Conservation (phyloP, 768 basidiomycete species). For the Podaxis sp. region DNA sequence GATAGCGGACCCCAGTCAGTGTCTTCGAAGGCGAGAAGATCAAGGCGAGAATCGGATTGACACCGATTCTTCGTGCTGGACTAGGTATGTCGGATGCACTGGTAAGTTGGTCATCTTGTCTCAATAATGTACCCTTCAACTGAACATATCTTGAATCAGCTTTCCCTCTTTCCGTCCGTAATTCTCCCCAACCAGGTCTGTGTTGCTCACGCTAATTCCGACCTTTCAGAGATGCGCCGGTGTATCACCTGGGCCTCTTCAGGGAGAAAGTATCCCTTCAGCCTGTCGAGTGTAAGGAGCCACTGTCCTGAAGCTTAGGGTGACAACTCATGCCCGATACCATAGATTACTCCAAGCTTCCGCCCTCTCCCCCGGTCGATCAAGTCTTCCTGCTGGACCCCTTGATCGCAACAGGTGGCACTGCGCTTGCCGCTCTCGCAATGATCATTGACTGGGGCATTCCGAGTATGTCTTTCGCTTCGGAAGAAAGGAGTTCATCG, state of each 20-base stretch:
- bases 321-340: background rate
- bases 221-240: slow-evolving; percentile 61
- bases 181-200: too few species aligned
- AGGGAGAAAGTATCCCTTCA: slow-evolving; percentile 85
- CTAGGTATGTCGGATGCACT: slow-evolving; percentile 91
- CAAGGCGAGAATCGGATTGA: slow-evolving; percentile 78
- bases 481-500: background rate
- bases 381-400: slow-evolving; percentile 89
- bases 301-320: background rate
- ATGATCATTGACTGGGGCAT: slow-evolving; percentile 90
- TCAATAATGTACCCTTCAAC: slow-evolving; percentile 1
- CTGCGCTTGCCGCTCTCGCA: slow-evolving; percentile 80
- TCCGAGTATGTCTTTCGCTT: slow-evolving; percentile 43
- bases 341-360: slow-evolving; percentile 89
- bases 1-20: slow-evolving; percentile 75
- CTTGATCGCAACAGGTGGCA: slow-evolving; percentile 91
- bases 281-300: slow-evolving; percentile 79
- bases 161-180: slow-evolving; percentile 82
- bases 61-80: slow-evolving; percentile 92
- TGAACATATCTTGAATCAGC: slow-evolving; percentile 26
- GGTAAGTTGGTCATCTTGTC: slow-evolving; percentile 42
- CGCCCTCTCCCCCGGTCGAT: slow-evolving; percentile 73
- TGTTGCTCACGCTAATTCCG: background rate
- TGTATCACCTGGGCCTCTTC: slow-evolving; percentile 90
- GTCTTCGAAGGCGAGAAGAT: slow-evolving; percentile 76